Conservation (phyloP, 2,329 filamentous ascomycete species). For the Pseudonectria foliicola region DNA sequence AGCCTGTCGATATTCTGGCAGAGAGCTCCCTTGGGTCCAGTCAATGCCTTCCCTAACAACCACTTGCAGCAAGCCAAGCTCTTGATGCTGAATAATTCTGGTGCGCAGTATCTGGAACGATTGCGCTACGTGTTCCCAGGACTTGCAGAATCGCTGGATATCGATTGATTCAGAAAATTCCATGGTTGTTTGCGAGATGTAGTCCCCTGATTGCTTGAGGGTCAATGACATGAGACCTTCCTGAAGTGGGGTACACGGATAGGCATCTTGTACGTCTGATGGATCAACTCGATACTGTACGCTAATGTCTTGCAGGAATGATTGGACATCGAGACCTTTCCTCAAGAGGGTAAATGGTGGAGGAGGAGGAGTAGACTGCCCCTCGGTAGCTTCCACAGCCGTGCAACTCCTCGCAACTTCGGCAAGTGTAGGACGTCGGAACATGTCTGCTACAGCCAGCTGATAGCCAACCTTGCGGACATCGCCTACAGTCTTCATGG, state of each 20-base stretch:
- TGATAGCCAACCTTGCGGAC: constrained; percentile 2
- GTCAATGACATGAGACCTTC: constrained; percentile 6
- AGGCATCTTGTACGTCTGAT: constrained; percentile 3
- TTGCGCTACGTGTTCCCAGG: constrained; percentile 8
- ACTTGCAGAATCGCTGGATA: constrained; percentile 1
- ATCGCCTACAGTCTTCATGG: constrained; percentile 22
- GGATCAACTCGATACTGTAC: neutral
- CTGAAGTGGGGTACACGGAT: constrained; percentile 11
- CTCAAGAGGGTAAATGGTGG: neutral
- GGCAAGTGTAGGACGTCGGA: constrained; percentile 3
- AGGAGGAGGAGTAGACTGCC: neutral
- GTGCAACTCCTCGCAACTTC: neutral
- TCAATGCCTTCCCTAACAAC: constrained; percentile 2
- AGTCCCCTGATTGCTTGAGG: too few species aligned
- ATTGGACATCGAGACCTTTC: neutral
- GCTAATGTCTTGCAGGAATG: neutral
- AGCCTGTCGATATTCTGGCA: constrained; percentile 1
- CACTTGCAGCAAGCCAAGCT: constrained; percentile 6
- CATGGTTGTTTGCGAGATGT: too few species aligned
- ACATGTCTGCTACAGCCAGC: constrained; percentile 4
- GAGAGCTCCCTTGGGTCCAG: neutral
- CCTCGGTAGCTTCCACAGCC: too few species aligned
- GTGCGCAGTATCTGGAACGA: constrained; percentile 6
- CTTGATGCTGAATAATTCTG: constrained; percentile 5
- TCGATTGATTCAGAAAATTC: constrained; percentile 3